Evolutionary conservation across 2,329 filamentous ascomycete species (phyloP), one percentile per base, ranked within the genome.

Genomic region (Colletotrichum sp.): DNA sequence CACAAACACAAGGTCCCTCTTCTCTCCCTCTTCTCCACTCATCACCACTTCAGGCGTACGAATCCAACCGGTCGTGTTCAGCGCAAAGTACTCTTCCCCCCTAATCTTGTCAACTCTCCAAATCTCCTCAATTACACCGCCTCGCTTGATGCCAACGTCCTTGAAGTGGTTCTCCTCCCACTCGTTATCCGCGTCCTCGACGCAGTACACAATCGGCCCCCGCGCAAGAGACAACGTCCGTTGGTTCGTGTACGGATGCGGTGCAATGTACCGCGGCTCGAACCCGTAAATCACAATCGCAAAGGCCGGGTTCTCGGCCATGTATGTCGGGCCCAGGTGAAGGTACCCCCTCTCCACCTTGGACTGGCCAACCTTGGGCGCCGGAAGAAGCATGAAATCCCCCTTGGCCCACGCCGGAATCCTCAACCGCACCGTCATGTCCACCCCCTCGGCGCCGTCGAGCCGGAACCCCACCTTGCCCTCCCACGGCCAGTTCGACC

Each of bases 171-270:
- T 86, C 2, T 83, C 78, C 67, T 89, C 90, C 89, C 89, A 91
- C 1, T 82, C 43, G 72, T 92, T 91, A 78, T 93, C 91, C 8
- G 85, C 79, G 71, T 93, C 91, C 79, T 93, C 92, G 6, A 90
- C 86, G 74, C 91, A 93, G 80, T 93, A 93, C 7, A 93, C 83
- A 7, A 93, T 79, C 0, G 91, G 91, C 0, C 92, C 92, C 6
- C 91, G 86, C 3, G 87, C 90, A 8, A 93, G 80, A 2, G 88
- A 86, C 48, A 91, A 77, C 3, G 88, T 90, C n/a, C 87, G 82
- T 78, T 92, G 90, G 77, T 88, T 88, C 0, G 90, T 89, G 78
- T 89, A 88, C 1, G 90, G 90, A 78, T 92, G 89, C 1, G 91
- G 90, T 4, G 86, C 81, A 5, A 91, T 78, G 67, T 87, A 87